A percentile compares a stretch with the other conserved stretches of the same genome.
phyloP scores from a whole-genome alignment of 2,329 filamentous ascomycete genomes.

The Penicillium thymicola region DNA sequence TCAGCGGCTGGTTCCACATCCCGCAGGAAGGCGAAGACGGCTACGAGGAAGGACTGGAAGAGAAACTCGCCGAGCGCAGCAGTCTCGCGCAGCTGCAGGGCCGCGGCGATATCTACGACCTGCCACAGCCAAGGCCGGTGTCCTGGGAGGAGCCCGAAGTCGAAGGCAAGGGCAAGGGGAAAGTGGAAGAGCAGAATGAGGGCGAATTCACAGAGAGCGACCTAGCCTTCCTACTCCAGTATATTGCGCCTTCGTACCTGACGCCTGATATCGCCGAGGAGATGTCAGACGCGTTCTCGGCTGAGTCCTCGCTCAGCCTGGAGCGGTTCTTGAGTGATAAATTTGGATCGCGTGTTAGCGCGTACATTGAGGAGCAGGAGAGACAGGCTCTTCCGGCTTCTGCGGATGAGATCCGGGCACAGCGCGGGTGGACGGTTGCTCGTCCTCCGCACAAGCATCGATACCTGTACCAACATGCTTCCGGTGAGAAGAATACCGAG shows the following conservation, averaged over 20 bases:
- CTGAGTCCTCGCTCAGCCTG: conserved; percentile 80
- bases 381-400: conserved; percentile 41
- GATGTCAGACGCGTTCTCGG: conserved; percentile 73
- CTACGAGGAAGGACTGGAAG: conserved; percentile 81
- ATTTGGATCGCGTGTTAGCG: conserved; percentile 68
- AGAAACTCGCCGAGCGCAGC: conserved; percentile 82
- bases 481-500: conserved; percentile 30
- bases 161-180: conserved; percentile 38
- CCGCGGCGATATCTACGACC: conserved; percentile 84
- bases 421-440: conserved; percentile 69
- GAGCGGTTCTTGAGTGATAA: conserved; percentile 73
- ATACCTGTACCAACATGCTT: conserved; percentile 72
- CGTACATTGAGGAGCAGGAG: conserved; percentile 68
- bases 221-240: conserved; percentile 84
- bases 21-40: conserved; percentile 92
- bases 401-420: conserved; percentile 57
- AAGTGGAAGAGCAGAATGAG: conserved; percentile 50
- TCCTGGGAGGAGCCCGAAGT: conserved; percentile 40
- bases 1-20: conserved; percentile 98
- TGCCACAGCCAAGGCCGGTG: conserved; percentile 61
- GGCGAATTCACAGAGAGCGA: conserved; percentile 70
- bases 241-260: conserved; percentile 84
- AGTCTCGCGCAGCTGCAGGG: conserved; percentile 90
- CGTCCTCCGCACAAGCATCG: conserved; percentile 93
- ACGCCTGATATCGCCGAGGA: conserved; percentile 87